Evolutionary conservation across 2,329 filamentous ascomycete genomes (phyloP).

Genomic region (Chalaropsis ovoidea): DNA sequence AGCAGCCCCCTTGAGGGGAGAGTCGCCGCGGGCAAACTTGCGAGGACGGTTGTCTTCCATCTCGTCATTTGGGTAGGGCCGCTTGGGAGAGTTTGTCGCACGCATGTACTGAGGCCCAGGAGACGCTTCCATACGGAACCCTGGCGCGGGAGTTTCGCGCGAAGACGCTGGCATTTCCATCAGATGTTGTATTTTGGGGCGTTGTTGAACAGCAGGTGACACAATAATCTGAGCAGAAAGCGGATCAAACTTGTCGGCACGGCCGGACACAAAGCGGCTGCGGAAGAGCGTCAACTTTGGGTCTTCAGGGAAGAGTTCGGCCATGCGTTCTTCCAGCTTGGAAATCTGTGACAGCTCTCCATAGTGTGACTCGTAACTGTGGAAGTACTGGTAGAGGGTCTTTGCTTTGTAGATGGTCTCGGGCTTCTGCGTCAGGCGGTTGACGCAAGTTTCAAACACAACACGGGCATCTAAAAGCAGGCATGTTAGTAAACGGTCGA

Average conservation of each 20-base stretch:
- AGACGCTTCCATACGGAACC: constrained; percentile 30
- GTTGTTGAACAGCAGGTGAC: constrained; percentile 68
- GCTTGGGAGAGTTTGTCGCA: constrained; percentile 47
- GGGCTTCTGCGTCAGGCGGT: constrained; percentile 65
- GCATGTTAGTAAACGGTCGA: constrained; percentile 26
- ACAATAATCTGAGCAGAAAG: constrained; percentile 72
- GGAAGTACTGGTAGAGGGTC: constrained; percentile 80
- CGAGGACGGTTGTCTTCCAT: constrained; percentile 65
- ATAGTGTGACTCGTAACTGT: constrained; percentile 89
- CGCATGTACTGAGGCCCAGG: constrained; percentile 40
- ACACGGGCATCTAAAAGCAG: constrained; percentile 66
- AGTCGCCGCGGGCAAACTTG: constrained; percentile 80
- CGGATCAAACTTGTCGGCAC: constrained; percentile 59
- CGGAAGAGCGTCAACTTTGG: constrained; percentile 65
- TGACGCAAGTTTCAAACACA: constrained; percentile 90
- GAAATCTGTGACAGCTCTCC: constrained; percentile 85
- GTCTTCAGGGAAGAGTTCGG: constrained; percentile 84
- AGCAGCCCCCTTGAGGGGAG: constrained; percentile 82
- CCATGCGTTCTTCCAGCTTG: constrained; percentile 86
- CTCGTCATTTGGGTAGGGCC: constrained; percentile 57
- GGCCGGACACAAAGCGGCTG: constrained; percentile 58
- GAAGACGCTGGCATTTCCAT: constrained; percentile 42
- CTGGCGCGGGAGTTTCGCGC: constrained; percentile 38
- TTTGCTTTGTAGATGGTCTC: constrained; percentile 67
- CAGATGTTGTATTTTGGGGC: constrained; percentile 42